phyloP scores from a whole-genome alignment of 805 yeast genomes.

The Kuraishia piskuri region DNA sequence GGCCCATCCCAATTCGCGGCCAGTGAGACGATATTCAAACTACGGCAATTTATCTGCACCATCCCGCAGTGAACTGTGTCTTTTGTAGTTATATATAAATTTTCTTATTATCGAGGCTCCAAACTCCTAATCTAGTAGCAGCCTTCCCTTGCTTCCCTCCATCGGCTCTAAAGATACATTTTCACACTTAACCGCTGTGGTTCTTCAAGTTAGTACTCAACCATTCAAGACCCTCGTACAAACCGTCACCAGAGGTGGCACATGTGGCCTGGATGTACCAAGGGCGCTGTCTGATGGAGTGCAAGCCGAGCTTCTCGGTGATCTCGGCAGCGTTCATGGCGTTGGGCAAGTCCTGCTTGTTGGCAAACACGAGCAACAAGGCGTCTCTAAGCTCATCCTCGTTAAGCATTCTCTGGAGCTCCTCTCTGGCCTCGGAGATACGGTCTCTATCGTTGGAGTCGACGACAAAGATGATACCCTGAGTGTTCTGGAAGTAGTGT shows the following conservation, averaged over 20 bases:
- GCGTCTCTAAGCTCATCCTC: constrained; percentile 98
- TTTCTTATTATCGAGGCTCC: background rate
- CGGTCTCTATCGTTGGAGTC: constrained; percentile 98
- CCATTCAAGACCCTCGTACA: constrained; percentile 97
- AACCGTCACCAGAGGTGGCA: constrained; percentile 98
- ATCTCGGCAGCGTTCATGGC: constrained; percentile 99
- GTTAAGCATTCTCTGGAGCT: constrained; percentile 94
- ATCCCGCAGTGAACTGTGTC: background rate
- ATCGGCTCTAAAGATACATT: background rate
- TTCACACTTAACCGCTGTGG: constrained; percentile 22
- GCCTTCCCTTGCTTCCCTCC: background rate
- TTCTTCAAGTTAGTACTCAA: constrained; percentile 83
- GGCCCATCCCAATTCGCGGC: background rate
- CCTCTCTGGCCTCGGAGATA: constrained; percentile 96
- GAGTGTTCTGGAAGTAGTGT: constrained; percentile 97
- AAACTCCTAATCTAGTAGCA: background rate
- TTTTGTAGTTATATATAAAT: background rate
- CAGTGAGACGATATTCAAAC: background rate
- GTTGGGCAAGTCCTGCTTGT: constrained; percentile 97
- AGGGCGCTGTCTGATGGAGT: constrained; percentile 96
- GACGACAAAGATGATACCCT: constrained; percentile 95
- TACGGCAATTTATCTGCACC: background rate
- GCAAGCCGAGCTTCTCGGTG: constrained; percentile 93
- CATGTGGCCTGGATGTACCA: constrained; percentile 99
- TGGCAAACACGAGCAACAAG: constrained; percentile 89